Base-by-base conservation (phyloP, 805 yeast genomes). In the Yueomyces sinensis region DNA sequence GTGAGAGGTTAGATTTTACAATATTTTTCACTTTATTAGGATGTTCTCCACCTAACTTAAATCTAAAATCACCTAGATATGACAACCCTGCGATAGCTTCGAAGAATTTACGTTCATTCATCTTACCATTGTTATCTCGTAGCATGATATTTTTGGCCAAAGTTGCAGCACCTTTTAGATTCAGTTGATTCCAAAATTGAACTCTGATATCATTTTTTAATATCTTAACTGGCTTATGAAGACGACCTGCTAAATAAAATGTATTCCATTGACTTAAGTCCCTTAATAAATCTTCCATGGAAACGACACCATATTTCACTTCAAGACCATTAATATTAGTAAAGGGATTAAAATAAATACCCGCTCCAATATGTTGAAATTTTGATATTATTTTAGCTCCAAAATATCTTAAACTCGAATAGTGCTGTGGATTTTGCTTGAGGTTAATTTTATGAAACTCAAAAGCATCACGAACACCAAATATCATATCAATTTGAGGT, bases 271-370 rank as follows among this genome's bases (percentile, higher is more conserved):
- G 72, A n/a, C 72, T 63, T 19, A 91, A 60, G 58, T 91, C 98
- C 27, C 63, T 63, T 27, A 75, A 56, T 16, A 83, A 58, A 9
- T 66, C 66, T 17, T 71, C 68, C 41, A 71, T 64, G 4, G 83
- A 74, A 2, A 86, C 78, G 11, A 86, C 77, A 13, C 98, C 98
- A 51, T 91, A 91, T 52, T 91, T 91, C 31, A 89, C 72, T 34
- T 70, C 53, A 27, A 63, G 57, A 9, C 74, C 72, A 35, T 69
- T 65, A 35, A 86, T 65, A 31, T 70, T 65, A 5, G 82, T 84
- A 55, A 70, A 91, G 3, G 98, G 97, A 51, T 91, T 91, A 64
- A 83, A 91, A 55, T 89, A 91, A 3, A 89, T 80, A 6, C 96
- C 95, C 0, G 94, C 91, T 1, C 94, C 95, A 15, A 70, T 42